These are phyloP conservation scores for Phytophthora syringae DNA, from an alignment of 352 stramenopile genomes.

Conservation along the genomic window DNA sequence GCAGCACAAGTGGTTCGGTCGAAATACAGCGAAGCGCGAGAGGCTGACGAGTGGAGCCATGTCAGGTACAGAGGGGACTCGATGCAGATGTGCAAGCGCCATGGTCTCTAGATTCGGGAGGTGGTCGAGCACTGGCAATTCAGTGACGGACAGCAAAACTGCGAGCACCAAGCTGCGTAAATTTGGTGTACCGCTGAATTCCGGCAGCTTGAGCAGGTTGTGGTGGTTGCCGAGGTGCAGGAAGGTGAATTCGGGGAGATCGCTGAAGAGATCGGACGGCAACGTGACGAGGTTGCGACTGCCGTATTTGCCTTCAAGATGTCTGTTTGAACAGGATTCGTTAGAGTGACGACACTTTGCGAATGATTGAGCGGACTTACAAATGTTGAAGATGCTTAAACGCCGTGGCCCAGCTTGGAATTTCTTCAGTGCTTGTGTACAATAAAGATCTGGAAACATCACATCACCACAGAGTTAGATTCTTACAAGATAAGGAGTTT, in stretches of 20 bases:
- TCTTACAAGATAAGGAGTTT: neutral
- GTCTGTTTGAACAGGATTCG: no score
- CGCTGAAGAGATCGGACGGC: conserved; percentile 20
- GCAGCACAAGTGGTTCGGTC: conserved; percentile 30
- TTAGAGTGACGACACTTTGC: no score
- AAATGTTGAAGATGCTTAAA: conserved; percentile 23
- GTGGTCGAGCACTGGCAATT: conserved; percentile 20
- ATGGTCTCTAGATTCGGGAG: conserved; percentile 19
- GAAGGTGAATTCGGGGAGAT: conserved; percentile 24
- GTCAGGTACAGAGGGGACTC: conserved; percentile 17
- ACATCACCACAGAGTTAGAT: neutral
- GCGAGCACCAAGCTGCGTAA: conserved; percentile 24
- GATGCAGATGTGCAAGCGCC: conserved; percentile 17
- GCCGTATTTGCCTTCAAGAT: conserved; percentile 31
- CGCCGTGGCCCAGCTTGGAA: conserved; percentile 16
- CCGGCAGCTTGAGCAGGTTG: conserved; percentile 9
- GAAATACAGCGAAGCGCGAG: conserved; percentile 19
- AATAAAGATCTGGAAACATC: conserved; percentile 14
- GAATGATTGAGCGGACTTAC: no score
- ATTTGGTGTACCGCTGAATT: conserved; percentile 18
- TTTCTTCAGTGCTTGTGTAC: conserved; percentile 25
- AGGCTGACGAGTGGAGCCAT: conserved; percentile 22
- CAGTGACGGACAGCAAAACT: conserved; percentile 17
- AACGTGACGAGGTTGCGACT: conserved; percentile 23
- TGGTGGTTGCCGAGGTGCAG: conserved; percentile 25